Evolutionary conservation across 2,329 filamentous ascomycete genomes (phyloP), one percentile per base, ranked within the genome.

Genomic region (Claviceps africana): DNA sequence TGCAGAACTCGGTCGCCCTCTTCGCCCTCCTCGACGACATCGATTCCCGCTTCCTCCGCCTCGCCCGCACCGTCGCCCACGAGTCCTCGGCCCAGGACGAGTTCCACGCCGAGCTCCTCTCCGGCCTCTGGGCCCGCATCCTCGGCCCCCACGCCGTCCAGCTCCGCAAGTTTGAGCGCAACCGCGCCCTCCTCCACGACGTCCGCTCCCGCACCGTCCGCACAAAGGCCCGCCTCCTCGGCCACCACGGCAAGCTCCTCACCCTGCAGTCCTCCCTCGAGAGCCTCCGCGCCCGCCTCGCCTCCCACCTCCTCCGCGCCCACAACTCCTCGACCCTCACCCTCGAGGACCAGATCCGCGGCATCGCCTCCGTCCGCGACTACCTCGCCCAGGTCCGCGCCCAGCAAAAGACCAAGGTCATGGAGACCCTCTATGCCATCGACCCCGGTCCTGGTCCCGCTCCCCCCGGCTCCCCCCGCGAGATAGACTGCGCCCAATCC

Each of bases 1-100:
- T 96, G 21, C 82, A 83, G 51, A 85, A 91, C 68, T 86, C 84
- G 42, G 79, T 89, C 1, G 79, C 82, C 1, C 79, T 96, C 15
- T 95, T 95, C 66, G 80, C 80, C 3, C 81, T 95, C n/a, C 96
- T 96, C 66, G 89, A 95, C 65, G 80, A 83, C 54, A 89, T 96
- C 59, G 91, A 97, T 69, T 79, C 82, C 51, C 88, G 95, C 65
- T 95, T 96, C 68, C 77, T 89, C 56, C 94, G 93, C 65, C 77
- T 96, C 1, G 88, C 88, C 56, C 84, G 89, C 55, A 86, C 82
- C 5, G 89, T 95, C 10, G 84, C 87, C 52, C 86, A 88, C 60
- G 90, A 96, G 69, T 81, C 84, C 21, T 83, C 86, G 56, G 78
- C 79, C 6, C 88, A 96, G 64, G 88, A 95, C 56, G 82, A 84